Evolutionary conservation across 2,329 filamentous ascomycete species (phyloP), one percentile per base, ranked within the genome.

Genomic region (Dactylellina sp.): DNA sequence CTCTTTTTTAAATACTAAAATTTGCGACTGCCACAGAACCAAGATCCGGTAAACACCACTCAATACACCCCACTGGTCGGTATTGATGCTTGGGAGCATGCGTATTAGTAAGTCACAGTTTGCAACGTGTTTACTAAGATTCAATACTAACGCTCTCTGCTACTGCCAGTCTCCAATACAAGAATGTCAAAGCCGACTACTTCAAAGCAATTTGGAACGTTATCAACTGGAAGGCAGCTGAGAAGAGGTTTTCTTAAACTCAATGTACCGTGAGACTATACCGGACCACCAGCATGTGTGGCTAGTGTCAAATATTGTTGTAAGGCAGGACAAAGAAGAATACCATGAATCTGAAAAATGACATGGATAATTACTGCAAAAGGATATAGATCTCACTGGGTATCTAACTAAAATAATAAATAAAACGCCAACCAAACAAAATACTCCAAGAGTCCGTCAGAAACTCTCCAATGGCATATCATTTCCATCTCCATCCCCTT

Each of bases 181-280:
- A 97, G 88, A 97, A 97, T 86, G 89, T 92, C 83, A 97, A 97
- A 88, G 93, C 90, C 68, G 93, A 97, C 84, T 97, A 97, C 86
- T 97, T 97, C 83, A 87, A 87, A 79, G 92, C 92, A 71, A 90
- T 97, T 81, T 97, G 93, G 93, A 91, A 96, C 78, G 93, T 97
- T 55, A 85, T 97, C 82, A 97, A 97, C 88, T 97, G 93, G 93
- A 92, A 93, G 87, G 88, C 90, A 32, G 93, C 92, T 47, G 89
- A 78, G 70, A 74, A 74, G 61, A 66, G 70, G 32, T 74, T 74
- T 49, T 49, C 53, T 49, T 72, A 63, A 57, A n/a, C n/a, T n/a
- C n/a, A n/a, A n/a, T n/a, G n/a, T n/a, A n/a, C n/a, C n/a, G n/a
- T n/a, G 28, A 32, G 28, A 32, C 9, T 9, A 32, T 32, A 32